Conservation (phyloP, 2,329 filamentous ascomycete species). For the Cytospora schulzeri region DNA sequence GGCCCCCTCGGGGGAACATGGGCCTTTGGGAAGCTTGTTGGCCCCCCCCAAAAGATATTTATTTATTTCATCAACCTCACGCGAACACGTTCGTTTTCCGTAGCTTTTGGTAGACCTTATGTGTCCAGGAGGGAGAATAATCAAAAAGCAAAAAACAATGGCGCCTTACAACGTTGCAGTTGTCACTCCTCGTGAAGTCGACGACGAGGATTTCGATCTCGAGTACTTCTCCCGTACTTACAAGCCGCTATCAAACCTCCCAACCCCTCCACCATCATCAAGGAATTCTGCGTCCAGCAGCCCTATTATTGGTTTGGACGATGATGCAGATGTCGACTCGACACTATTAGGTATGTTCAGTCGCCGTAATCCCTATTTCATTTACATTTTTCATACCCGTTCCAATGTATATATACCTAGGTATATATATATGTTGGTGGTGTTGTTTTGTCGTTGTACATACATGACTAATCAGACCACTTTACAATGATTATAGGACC, state of each 20-base stretch:
- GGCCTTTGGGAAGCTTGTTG: background rate
- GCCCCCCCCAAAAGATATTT: background rate
- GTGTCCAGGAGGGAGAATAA: constrained; percentile 16
- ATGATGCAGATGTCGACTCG: constrained; percentile 47
- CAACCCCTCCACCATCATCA: constrained; percentile 64
- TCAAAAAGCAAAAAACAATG: constrained; percentile 18
- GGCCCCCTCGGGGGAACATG: constrained; percentile 4
- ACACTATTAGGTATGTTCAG: constrained; percentile 42
- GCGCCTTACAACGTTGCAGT: constrained; percentile 23
- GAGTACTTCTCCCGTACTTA: constrained; percentile 63
- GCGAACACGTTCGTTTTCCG: constrained; percentile 24
- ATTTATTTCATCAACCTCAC: constrained; percentile 7
- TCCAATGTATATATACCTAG: too few species aligned
- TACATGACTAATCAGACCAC: constrained; percentile 25
- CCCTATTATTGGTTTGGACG: constrained; percentile 45
- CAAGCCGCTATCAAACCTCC: constrained; percentile 67
- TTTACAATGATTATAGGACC: constrained; percentile 51
- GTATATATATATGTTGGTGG: constrained; percentile 31
- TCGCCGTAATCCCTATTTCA: constrained; percentile 23
- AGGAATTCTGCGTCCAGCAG: constrained; percentile 47
- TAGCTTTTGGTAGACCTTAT: constrained; percentile 28
- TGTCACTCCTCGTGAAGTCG: constrained; percentile 30
- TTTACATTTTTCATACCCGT: too few species aligned
- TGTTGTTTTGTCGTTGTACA: constrained; percentile 32
- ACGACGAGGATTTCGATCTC: constrained; percentile 53